Conservation (phyloP, 148 eudicot species). For the Oxyria digyna region DNA sequence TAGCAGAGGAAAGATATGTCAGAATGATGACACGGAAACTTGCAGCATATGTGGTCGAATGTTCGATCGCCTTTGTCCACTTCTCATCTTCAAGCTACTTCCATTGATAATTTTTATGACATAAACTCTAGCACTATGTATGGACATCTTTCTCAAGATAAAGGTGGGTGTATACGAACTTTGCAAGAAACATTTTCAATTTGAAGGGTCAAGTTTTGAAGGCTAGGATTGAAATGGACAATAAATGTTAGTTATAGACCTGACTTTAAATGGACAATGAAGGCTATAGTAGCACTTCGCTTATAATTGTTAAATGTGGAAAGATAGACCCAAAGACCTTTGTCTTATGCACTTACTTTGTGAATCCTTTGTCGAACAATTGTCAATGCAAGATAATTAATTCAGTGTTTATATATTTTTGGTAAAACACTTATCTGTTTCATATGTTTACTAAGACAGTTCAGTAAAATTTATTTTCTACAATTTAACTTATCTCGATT, state of each 20-base stretch:
- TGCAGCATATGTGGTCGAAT: conserved; percentile 31
- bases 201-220: not conserved
- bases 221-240: not conserved
- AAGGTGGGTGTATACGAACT: not conserved
- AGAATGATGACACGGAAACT: conserved; percentile 13
- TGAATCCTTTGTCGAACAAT: not conserved
- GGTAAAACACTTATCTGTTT: too few relatives aligned
- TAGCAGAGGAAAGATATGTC: conserved; percentile 9
- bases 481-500: too few relatives aligned
- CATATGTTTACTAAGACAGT: too few relatives aligned
- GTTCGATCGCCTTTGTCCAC: conserved; percentile 60
- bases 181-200: not conserved
- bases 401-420: too few relatives aligned
- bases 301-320: too few relatives aligned
- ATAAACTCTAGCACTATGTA: conserved; percentile 39
- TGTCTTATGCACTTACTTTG: too few relatives aligned
- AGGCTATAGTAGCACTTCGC: too few relatives aligned
- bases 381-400: not conserved
- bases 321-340: too few relatives aligned
- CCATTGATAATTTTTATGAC: conserved; percentile 58
- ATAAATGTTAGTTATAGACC: too few relatives aligned
- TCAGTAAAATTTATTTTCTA: too few relatives aligned
- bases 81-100: conserved; percentile 63
- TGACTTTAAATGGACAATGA: too few relatives aligned
- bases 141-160: conserved; percentile 19